A percentile compares a stretch with the other conserved stretches of the same genome.
Conservation (phyloP, 176 grass and related monocot species). For the Bothriochloa decipiens region DNA sequence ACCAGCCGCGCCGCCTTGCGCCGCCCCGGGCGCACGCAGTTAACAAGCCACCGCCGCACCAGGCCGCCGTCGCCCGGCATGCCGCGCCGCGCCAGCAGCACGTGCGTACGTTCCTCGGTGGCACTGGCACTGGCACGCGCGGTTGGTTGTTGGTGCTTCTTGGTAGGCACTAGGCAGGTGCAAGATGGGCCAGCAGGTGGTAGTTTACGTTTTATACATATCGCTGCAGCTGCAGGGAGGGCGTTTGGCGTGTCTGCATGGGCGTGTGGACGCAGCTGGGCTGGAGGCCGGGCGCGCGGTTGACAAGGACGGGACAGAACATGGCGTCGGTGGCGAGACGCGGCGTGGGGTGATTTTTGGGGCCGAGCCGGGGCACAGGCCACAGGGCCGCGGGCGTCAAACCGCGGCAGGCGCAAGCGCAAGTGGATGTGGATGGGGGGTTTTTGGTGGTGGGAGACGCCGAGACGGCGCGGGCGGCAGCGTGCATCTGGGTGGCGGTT, state of each 20-base stretch:
- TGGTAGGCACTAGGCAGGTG: no score
- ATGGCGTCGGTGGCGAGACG: conserved; percentile 28
- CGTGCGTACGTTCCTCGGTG: neutral
- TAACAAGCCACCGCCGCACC: conserved; percentile 11
- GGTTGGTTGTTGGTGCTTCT: no score
- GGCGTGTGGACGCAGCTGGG: neutral
- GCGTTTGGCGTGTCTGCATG: conserved; percentile 15
- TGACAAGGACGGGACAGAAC: neutral
- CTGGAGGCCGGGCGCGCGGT: neutral
- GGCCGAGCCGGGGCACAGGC: neutral
- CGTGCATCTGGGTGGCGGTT: conserved; percentile 12
- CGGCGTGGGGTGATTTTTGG: neutral
- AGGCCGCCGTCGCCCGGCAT: conserved; percentile 11
- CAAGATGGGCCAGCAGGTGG: no score
- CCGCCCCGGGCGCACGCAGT: neutral
- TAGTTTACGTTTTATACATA: neutral
- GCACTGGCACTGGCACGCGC: no score
- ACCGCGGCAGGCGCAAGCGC: neutral
- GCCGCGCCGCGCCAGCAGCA: neutral
- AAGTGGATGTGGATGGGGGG: neutral
- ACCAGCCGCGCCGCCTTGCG: conserved; percentile 43
- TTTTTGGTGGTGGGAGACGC: conserved; percentile 25
- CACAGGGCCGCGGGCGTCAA: neutral
- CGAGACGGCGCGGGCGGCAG: neutral
- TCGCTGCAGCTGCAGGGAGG: neutral